Evolutionary conservation across 768 basidiomycete species (phyloP).

Genomic region (Psilocybe sp.): DNA sequence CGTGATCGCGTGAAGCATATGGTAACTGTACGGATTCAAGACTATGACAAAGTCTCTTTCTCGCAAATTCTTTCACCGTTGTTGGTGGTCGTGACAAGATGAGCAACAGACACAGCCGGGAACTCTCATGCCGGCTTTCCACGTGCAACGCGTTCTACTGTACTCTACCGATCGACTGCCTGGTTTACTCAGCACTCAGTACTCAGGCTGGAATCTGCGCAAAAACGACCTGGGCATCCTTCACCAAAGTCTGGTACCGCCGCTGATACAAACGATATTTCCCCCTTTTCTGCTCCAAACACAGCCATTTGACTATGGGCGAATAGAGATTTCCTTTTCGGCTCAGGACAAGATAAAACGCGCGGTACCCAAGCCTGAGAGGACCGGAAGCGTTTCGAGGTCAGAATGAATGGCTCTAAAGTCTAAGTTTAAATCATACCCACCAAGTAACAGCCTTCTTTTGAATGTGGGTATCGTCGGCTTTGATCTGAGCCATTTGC

Average conservation of each 20-base stretch:
- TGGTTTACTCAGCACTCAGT: not conserved
- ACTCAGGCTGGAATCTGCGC: constrained; percentile 12
- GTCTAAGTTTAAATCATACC: constrained; percentile 12
- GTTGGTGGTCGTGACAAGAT: too few relatives aligned
- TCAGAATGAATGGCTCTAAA: constrained; percentile 5
- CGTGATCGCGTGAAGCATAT: constrained; percentile 20
- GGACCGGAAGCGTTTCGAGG: not conserved
- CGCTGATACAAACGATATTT: constrained; percentile 39
- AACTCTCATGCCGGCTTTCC: too few relatives aligned
- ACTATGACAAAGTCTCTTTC: constrained; percentile 2
- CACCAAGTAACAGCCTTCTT: constrained; percentile 63
- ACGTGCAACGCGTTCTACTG: not conserved
- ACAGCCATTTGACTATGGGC: constrained; percentile 44
- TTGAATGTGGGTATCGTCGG: constrained; percentile 35
- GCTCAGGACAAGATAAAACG: constrained; percentile 67
- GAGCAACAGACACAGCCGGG: too few relatives aligned
- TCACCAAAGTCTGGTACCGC: constrained; percentile 46
- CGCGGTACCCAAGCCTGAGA: constrained; percentile 75
- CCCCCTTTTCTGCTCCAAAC: constrained; percentile 46
- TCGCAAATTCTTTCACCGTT: not conserved
- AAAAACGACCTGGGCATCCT: constrained; percentile 38
- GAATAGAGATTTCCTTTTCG: constrained; percentile 49
- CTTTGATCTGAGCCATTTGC: constrained; percentile 5
- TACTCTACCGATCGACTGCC: not conserved
- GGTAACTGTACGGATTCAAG: constrained; percentile 5